phyloP scores from a whole-genome alignment of 495 filamentous ascomycete genomes.

The Aspergillus saccharolyticus region DNA sequence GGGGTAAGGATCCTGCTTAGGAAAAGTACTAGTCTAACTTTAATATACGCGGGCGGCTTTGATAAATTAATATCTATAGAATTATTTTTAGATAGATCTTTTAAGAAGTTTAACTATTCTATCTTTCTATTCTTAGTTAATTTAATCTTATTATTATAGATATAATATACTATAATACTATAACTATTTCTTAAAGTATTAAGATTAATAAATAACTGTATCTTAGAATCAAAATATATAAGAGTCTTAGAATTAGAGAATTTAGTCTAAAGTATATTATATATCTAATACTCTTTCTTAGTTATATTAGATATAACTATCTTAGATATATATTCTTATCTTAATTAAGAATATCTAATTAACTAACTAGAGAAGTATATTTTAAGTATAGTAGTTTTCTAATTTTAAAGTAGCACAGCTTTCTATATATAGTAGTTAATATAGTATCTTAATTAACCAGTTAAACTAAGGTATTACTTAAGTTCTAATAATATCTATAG shows the following conservation, averaged over 20 bases:
- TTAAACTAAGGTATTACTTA: not conserved
- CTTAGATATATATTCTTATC: not conserved
- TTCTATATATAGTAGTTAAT: not conserved
- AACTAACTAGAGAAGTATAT: not conserved
- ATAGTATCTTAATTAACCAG: slow-evolving; percentile 1
- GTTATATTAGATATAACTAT: not conserved
- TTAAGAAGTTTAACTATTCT: not conserved
- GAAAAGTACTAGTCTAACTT: not conserved
- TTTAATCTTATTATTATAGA: not conserved
- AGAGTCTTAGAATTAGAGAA: not conserved
- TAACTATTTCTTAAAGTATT: not conserved
- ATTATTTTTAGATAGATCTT: not conserved
- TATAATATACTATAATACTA: slow-evolving; percentile 4
- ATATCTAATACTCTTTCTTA: not conserved
- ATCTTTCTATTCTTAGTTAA: not conserved
- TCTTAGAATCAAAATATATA: not conserved
- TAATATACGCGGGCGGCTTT: not conserved
- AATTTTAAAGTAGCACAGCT: not conserved
- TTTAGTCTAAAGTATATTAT: not conserved
- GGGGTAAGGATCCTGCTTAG: not conserved
- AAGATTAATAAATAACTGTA: not conserved
- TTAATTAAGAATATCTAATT: not conserved
- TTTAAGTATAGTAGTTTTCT: not conserved
- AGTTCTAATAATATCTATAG: not conserved
- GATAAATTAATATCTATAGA: not conserved